A percentile compares a stretch with the other conserved stretches of the same genome.
Evolutionary conservation across 208 protist genomes (phyloP).

Genomic region (Porcisia hertigi): DNA sequence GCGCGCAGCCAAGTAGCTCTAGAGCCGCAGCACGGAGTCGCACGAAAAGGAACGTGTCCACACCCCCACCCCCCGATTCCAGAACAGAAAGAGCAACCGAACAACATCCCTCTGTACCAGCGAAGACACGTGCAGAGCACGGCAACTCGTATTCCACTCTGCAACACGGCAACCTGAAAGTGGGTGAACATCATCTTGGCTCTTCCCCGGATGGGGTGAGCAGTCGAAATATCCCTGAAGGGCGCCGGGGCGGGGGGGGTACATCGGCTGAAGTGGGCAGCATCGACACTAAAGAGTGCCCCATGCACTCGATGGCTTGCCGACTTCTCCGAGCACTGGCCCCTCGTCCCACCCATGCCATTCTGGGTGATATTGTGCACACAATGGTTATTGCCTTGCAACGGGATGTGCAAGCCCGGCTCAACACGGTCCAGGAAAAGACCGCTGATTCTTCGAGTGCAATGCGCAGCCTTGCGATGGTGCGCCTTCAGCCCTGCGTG

Average conservation of each 20-base stretch:
- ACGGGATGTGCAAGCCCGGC: slow-evolving; percentile 32
- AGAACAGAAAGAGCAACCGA: background rate
- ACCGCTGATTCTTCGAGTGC: background rate
- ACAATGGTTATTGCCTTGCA: slow-evolving; percentile 63
- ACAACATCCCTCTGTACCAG: background rate
- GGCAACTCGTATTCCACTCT: background rate
- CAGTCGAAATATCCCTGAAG: background rate
- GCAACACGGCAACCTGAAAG: background rate
- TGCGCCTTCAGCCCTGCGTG: slow-evolving; percentile 42
- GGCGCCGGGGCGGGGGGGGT: background rate
- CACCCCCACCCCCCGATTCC: background rate
- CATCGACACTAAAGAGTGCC: background rate
- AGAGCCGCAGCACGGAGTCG: slow-evolving; percentile 8
- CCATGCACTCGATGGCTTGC: slow-evolving; percentile 14
- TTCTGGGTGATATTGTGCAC: slow-evolving; percentile 67
- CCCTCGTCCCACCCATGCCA: slow-evolving; percentile 49
- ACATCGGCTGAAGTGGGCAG: background rate
- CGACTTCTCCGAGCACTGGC: slow-evolving; percentile 68
- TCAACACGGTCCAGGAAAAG: background rate
- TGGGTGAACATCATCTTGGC: background rate
- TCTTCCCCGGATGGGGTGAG: background rate
- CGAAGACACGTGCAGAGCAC: background rate
- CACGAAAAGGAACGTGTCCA: background rate
- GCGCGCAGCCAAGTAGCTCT: background rate
- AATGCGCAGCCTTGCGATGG: slow-evolving; percentile 31